Evolutionary conservation across 2,329 filamentous ascomycete species (phyloP).

Genomic region (Thielaviopsis populi): DNA sequence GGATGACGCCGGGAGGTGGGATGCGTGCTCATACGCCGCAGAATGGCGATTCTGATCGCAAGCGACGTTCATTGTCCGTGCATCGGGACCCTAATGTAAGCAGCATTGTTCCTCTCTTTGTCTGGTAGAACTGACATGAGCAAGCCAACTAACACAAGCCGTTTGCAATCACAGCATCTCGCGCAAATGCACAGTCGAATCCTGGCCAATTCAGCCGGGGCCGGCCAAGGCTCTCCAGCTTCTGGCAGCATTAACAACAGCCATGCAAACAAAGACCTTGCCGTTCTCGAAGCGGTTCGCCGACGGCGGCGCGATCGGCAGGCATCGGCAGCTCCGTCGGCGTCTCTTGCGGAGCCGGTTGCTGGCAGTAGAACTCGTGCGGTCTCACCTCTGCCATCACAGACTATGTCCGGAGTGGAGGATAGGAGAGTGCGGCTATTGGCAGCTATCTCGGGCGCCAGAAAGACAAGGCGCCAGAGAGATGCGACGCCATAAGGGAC

Average conservation of each 20-base stretch:
- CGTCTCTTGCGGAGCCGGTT: background rate
- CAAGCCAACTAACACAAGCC: background rate
- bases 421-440: too few relatives aligned
- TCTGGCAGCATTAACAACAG: background rate
- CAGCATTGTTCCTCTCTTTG: background rate
- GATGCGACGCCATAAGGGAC: too few relatives aligned
- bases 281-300: background rate
- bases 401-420: too few relatives aligned
- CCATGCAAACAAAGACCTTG: background rate
- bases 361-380: background rate
- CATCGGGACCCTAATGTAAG: conserved; percentile 5
- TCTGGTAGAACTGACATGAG: too few relatives aligned
- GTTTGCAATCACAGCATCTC: background rate
- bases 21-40: background rate
- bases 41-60: background rate
- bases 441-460: too few relatives aligned
- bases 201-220: background rate
- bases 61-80: background rate
- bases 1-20: background rate
- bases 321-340: background rate
- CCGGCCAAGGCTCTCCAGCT: background rate
- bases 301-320: background rate
- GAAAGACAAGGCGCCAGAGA: too few relatives aligned
- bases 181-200: background rate
- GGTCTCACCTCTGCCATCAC: too few relatives aligned